Base-by-base conservation (phyloP, 805 yeast genomes). In the Sungouiozyma ichnusensis region DNA sequence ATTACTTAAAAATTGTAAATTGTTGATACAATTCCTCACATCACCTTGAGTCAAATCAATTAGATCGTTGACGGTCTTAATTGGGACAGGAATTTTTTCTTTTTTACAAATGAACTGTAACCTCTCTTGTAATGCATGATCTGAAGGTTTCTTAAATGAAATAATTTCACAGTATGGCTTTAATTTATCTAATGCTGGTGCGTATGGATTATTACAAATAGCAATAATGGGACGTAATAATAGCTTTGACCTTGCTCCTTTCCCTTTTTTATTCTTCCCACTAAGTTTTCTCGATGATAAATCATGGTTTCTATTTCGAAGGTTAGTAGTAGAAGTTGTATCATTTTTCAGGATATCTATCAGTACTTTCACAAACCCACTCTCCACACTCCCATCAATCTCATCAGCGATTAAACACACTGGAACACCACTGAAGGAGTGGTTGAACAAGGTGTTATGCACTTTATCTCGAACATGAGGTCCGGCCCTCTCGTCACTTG, bases 391-490 rank as follows among this genome's bases (percentile, higher is more conserved):
- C 33, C 90, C 83, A 65, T 90, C 98, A 33, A 92, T 73, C 59
- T 92, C 97, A 63, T 92, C 97, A 5, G 87, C 80, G 3, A 92
- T 71, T 5, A 90, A 64, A 54, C 95, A 85, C 0, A 83, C 76
- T 0, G 97, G 95, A 38, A 73, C 76, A 2, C 81, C 83, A 16
- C 76, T 72, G 39, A 86, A 71, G 2, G 82, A 74, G 41, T 77
- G 72, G 15, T 85, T 71, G 11, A 79, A 76, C 43, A 84, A 62
- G 0, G 90, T 80, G 53, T 79, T 82, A 24, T 57, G 53, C 6
- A 81, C 64, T 49, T 76, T 78, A 16, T 76, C 77, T 44, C 63
- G 65, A 0, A 81, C 76, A 4, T 58, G 54, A n/a, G 60, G 60
- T 0, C 82, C 85, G 0, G 81, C 72, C 46, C 90, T 68, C 55